Evolutionary conservation across 2,329 filamentous ascomycete genomes (phyloP).

Genomic region (Paecilomyces variotii): DNA sequence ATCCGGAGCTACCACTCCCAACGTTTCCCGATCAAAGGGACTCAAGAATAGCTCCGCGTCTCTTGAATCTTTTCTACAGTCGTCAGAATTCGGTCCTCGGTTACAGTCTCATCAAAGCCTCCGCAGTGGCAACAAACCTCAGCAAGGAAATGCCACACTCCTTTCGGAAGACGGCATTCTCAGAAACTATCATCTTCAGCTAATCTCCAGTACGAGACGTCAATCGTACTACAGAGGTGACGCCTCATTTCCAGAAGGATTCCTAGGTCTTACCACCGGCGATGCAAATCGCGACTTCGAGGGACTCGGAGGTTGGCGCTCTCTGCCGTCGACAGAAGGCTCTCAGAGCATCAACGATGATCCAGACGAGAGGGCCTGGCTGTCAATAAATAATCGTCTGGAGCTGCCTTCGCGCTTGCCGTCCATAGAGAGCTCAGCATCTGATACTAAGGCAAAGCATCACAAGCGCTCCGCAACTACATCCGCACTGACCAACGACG

Average conservation of each 20-base stretch:
- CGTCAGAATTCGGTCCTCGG: neutral
- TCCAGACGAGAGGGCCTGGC: conserved; percentile 29
- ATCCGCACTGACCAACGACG: conserved; percentile 12
- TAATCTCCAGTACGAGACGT: neutral
- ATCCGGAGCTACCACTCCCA: conserved; percentile 14
- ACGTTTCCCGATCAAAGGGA: neutral
- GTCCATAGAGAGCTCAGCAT: conserved; percentile 3
- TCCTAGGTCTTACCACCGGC: conserved; percentile 21
- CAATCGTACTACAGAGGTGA: neutral
- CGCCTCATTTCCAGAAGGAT: conserved; percentile 9
- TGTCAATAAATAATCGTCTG: conserved; percentile 30
- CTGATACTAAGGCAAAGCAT: conserved; percentile 11
- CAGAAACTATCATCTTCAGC: neutral
- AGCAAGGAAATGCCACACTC: conserved; percentile 12
- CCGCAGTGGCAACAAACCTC: neutral
- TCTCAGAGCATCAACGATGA: conserved; percentile 16
- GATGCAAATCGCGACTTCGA: conserved; percentile 36
- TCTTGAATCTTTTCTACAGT: neutral
- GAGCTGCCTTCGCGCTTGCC: conserved; percentile 25
- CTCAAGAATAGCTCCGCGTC: neutral
- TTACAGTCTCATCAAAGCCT: neutral
- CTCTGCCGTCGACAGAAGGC: conserved; percentile 11
- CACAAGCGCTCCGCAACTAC: conserved; percentile 29
- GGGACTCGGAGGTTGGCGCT: conserved; percentile 36
- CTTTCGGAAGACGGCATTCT: conserved; percentile 14